Conservation (phyloP, 2,329 filamentous ascomycete species). For the Trichocomaceae sp. region DNA sequence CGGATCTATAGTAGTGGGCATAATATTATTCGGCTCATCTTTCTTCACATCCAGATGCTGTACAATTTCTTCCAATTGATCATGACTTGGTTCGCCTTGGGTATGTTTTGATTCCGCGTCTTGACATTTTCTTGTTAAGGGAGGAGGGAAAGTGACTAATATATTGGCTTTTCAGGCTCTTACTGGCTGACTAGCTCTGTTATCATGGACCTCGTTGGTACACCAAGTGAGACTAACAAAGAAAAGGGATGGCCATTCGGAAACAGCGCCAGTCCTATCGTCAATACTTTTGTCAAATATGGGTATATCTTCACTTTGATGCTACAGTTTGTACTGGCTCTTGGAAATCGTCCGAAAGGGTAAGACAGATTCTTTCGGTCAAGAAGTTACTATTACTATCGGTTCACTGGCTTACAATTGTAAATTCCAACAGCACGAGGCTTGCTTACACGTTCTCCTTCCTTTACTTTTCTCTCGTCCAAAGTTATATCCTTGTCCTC, state of each 20-base stretch:
- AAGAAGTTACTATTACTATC: not conserved
- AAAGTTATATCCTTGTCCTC: constrained; percentile 81
- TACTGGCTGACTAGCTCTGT: constrained; percentile 97
- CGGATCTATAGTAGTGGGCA: constrained; percentile 98
- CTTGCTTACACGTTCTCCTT: constrained; percentile 90
- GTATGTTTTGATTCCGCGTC: constrained; percentile 28
- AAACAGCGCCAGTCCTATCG: constrained; percentile 71
- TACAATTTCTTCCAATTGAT: constrained; percentile 89
- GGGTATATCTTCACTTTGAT: constrained; percentile 85
- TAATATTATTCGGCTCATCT: constrained; percentile 97
- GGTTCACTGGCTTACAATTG: constrained; percentile 3
- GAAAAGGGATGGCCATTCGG: constrained; percentile 83
- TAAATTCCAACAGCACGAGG: constrained; percentile 52
- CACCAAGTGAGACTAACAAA: constrained; percentile 48
- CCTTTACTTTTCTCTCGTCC: constrained; percentile 76
- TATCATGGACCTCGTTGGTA: constrained; percentile 95
- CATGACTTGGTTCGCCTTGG: constrained; percentile 78
- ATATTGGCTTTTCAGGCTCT: constrained; percentile 56
- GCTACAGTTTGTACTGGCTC: constrained; percentile 89
- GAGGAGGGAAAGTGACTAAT: too few relatives aligned
- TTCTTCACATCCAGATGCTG: constrained; percentile 91
- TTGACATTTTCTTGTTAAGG: too few relatives aligned
- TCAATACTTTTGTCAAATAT: constrained; percentile 90
- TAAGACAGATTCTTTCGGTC: constrained; percentile 14
- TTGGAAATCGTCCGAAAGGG: constrained; percentile 94